Percentiles rank a stretch among this genome's conserved stretches.
These are phyloP conservation scores for Blastocystis sp. DNA, from an alignment of 352 stramenopile genomes.

Conservation along the genomic window DNA sequence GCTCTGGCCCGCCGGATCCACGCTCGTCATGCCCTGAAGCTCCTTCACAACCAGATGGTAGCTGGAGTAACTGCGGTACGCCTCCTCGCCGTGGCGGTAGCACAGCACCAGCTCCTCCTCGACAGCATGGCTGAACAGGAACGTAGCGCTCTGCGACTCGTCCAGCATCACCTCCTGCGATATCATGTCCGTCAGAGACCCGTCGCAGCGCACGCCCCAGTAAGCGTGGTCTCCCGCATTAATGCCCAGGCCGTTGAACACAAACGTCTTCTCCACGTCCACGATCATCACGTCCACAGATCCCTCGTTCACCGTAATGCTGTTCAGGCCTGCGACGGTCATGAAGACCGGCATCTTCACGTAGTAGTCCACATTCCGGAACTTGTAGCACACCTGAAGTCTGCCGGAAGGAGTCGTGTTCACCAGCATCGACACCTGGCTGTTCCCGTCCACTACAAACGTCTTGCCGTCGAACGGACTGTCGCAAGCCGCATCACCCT, in stretches of 20 bases:
- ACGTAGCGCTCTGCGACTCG: neutral
- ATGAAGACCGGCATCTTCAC: conserved; percentile 57
- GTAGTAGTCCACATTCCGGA: conserved; percentile 31
- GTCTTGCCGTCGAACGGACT: conserved; percentile 35
- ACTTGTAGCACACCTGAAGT: conserved; percentile 61
- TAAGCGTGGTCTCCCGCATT: neutral
- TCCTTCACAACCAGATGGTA: conserved; percentile 26
- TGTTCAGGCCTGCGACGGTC: conserved; percentile 28
- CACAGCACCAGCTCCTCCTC: neutral
- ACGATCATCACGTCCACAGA: conserved; percentile 45
- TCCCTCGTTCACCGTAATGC: neutral
- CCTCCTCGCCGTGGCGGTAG: conserved; percentile 9
- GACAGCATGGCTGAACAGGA: neutral
- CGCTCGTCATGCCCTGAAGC: neutral
- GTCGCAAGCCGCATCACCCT: conserved; percentile 17
- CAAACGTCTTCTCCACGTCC: neutral
- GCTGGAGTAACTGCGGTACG: neutral
- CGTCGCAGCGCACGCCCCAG: neutral
- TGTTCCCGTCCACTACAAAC: conserved; percentile 1
- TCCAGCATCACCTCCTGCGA: neutral
- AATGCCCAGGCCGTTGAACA: conserved; percentile 43
- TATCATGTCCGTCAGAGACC: neutral
- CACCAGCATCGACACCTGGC: conserved; percentile 12
- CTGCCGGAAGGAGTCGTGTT: neutral
- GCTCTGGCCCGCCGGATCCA: neutral